These are phyloP conservation scores for Geosmithia flava DNA, from an alignment of 2,329 filamentous ascomycete genomes.

Conservation along the genomic window DNA sequence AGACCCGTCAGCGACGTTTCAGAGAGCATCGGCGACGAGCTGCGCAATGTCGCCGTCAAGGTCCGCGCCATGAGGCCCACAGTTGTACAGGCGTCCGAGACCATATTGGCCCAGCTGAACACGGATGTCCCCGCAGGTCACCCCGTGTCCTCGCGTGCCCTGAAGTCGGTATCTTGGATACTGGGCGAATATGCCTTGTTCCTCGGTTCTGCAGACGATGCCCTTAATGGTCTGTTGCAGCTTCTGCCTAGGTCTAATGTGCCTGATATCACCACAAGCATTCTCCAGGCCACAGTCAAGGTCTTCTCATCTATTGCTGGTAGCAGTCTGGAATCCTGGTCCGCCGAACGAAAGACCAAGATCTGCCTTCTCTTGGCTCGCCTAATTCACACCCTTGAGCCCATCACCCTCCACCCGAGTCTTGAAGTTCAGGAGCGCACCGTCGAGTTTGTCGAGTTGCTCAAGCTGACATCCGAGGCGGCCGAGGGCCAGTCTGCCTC, in stretches of 20 bases:
- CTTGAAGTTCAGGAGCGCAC: constrained; percentile 92
- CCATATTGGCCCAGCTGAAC: constrained; percentile 51
- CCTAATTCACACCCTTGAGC: constrained; percentile 71
- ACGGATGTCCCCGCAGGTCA: constrained; percentile 41
- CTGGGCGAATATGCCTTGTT: constrained; percentile 77
- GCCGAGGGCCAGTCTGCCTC: constrained; percentile 51
- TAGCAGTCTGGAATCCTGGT: constrained; percentile 56
- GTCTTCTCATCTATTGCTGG: constrained; percentile 64
- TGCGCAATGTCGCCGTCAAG: constrained; percentile 84
- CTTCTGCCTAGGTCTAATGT: constrained; percentile 42
- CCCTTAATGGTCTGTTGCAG: constrained; percentile 64
- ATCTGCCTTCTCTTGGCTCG: constrained; percentile 69
- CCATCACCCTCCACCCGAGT: constrained; percentile 67
- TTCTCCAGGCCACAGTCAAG: constrained; percentile 77
- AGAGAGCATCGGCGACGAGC: constrained; percentile 66
- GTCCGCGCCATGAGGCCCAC: constrained; percentile 72
- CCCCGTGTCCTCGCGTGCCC: constrained; percentile 47
- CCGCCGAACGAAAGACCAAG: constrained; percentile 57
- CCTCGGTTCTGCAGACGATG: constrained; percentile 56
- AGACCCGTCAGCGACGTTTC: constrained; percentile 35
- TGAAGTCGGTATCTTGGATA: constrained; percentile 73
- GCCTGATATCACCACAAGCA: constrained; percentile 60
- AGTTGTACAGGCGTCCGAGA: constrained; percentile 72
- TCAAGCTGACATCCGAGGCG: constrained; percentile 79
- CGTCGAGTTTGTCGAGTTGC: constrained; percentile 82